Base-by-base conservation (phyloP, 1,284 basidiomycete species). In the Boletellus deceptivus region DNA sequence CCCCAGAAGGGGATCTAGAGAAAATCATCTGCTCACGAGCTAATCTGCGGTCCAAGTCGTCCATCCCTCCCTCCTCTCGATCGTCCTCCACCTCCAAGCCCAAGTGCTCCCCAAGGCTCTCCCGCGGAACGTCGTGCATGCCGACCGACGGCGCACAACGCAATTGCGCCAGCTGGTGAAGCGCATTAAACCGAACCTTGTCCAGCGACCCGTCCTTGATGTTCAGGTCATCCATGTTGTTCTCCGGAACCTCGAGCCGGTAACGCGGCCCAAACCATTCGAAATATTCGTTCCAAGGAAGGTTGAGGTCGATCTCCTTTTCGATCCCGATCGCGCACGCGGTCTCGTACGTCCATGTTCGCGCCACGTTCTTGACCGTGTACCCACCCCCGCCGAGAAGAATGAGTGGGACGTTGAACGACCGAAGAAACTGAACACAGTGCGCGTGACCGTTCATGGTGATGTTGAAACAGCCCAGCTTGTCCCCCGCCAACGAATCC, bases 181-280 rank as follows among this genome's bases (percentile, higher is more conserved):
- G 73, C 6, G 93, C 89, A 24, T 78, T 82, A 16, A 76, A 89
- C 85, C 86, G 83, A 46, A 97, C 85, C 54, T 80, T 80, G 53
- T 97, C 87, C 18, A 99, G 72, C 43, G 91, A 92, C 0, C 79
- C 80, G 61, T 94, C 88, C 58, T 82, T 83, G 49, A 89, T 72
- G 68, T 99, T 99, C 63, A 91, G 73, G 67, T 99, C 93, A 55
- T 97, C 94, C 86, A 97, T 93, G 65, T 98, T 98, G 58, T 89
- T 98, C 53, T 80, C 79, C 10, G 86, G 79, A 3, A 99, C 95
- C 63, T 98, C 93, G 27, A 99, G 78, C 59, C 95, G 82, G 72
- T 96, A 99, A 52, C 94, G 79, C 13, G 97, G 97, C 0, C 95
- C 96, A 69, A 95, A 99, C 85, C 95, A 99, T 69, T 98, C 95